phyloP scores from a whole-genome alignment of 345 rosid species.

The Citrus australasica region DNA sequence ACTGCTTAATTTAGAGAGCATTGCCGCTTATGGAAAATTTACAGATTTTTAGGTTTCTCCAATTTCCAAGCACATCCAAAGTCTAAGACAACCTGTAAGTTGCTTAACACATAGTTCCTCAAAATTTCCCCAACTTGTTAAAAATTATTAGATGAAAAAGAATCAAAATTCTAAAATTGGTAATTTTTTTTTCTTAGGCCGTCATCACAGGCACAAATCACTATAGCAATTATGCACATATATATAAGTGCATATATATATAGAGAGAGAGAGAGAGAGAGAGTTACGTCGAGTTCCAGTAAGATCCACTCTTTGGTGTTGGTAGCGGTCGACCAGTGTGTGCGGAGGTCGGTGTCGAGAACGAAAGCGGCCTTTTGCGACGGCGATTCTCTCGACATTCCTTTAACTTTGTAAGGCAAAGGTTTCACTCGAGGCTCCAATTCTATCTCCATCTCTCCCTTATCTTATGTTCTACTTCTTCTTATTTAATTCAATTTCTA shows the following conservation, averaged over 20 bases:
- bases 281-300: slow-evolving; percentile 71
- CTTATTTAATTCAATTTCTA: background rate
- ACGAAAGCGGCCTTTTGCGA: slow-evolving; percentile 70
- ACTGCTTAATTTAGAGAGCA: background rate
- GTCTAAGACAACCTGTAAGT: background rate
- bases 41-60: background rate
- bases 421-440: slow-evolving; percentile 71
- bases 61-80: background rate
- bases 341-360: slow-evolving; percentile 78
- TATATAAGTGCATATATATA: background rate
- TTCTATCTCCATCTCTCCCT: slow-evolving; percentile 58
- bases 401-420: slow-evolving; percentile 70
- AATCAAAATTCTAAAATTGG: background rate
- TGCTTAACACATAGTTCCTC: background rate
- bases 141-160: background rate
- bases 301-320: slow-evolving; percentile 90
- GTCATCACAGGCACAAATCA: background rate
- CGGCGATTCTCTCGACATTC: slow-evolving; percentile 69
- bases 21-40: background rate
- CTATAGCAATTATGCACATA: background rate
- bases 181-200: background rate
- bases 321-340: slow-evolving; percentile 85
- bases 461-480: no score
- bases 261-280: slow-evolving; percentile 4
- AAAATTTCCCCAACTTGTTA: background rate